A percentile compares a stretch with the other conserved stretches of the same genome.
phyloP scores from a whole-genome alignment of 352 stramenopile genomes.

The Phytophthora hybrid region DNA sequence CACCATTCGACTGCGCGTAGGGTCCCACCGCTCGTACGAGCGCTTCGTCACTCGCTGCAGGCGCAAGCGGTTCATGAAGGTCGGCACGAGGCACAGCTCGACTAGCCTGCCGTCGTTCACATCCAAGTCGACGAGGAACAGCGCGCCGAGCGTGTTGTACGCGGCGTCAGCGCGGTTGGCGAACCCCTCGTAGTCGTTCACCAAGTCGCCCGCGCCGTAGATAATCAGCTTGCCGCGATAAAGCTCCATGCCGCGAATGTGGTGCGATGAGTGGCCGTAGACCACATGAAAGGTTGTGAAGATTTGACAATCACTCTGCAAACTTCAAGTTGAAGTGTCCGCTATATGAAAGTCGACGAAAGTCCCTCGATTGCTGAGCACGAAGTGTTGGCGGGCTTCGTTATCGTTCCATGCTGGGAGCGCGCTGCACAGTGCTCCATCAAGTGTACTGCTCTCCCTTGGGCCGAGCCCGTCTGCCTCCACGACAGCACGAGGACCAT shows the following conservation, averaged over 20 bases:
- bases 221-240: no score
- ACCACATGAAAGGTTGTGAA: neutral
- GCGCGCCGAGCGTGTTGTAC: no score
- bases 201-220: no score
- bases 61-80: no score
- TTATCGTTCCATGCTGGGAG: neutral
- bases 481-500: neutral
- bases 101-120: no score
- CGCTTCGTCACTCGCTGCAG: conserved; percentile 17
- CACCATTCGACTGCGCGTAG: conserved; percentile 15
- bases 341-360: neutral
- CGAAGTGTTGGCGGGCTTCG: neutral
- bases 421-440: neutral
- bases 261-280: no score
- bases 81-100: no score
- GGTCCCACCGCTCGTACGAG: conserved; percentile 20
- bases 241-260: no score
- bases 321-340: conserved; percentile 9
- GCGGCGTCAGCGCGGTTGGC: no score
- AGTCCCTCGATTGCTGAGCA: neutral
- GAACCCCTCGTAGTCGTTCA: no score
- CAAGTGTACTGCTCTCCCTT: neutral
- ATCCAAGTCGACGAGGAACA: no score
- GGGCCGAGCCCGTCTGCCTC: neutral
- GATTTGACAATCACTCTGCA: conserved; percentile 1